Evolutionary conservation across 2,329 filamentous ascomycete species (phyloP), one percentile per base, ranked within the genome.

Genomic region (Aspergillus spinulosporus): DNA sequence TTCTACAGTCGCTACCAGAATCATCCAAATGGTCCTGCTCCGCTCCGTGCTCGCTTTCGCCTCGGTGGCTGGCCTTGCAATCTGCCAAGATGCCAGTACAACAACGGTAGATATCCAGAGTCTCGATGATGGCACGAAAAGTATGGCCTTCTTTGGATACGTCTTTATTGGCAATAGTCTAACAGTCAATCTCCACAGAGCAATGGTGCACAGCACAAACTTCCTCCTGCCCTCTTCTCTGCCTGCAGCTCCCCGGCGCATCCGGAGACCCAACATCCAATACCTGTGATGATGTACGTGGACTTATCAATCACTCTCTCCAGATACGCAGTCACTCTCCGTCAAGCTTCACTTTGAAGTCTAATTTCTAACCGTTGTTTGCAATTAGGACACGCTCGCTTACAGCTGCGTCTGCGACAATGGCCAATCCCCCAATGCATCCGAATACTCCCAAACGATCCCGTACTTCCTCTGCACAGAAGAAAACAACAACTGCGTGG

Each of bases 381-480:
- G n/a, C 49, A 37, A 49, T 54, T 52, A 78, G 76, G 56, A 74
- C 37, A 74, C 74, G 42, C 78, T 87, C n/a, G 64, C 63, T 57
- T 87, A 81, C 72, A 66, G 68, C 53, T 87, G 84, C 67, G 73
- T 84, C 61, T 87, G 84, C 72, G 71, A 65, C 57, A 80, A 81
- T 66, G 77, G 78, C 61, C 62, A 78, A 52, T 66, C 74, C 4
- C 84, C 84, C 64, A 87, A 87, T 68, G 72, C 84, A 54, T 80
- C 82, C 59, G 75, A 86, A 66, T 87, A 83, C 77, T 83, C 82
- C 34, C 80, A 83, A 64, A 87, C 84, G 11, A 76, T 87, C 50
- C 83, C 84, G 14, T 87, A 82, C 76, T 86, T 77, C 72, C 76
- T 82, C 70, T 87, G 84, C 75, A 80, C 78, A 7, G 77, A 84